Evolutionary conservation across 2,329 filamentous ascomycete genomes (phyloP), one percentile per base, ranked within the genome.

Genomic region (Xylaria sp.): DNA sequence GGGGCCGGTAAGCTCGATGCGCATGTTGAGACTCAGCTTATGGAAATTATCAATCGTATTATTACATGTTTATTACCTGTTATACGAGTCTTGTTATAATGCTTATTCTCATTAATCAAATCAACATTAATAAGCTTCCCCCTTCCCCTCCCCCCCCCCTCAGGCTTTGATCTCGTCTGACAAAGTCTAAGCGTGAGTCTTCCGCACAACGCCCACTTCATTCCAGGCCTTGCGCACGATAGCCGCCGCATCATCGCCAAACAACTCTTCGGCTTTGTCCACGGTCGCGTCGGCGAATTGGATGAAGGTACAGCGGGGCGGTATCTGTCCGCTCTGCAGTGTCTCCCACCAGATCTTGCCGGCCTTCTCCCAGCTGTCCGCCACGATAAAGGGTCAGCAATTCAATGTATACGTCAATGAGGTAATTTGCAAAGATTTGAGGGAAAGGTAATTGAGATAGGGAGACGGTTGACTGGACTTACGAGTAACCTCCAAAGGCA

Each of bases 321-420:
- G 78, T 7, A 87, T 73, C 20, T 79, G 80, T 20, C 83, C 82
- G 41, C 81, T 83, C 20, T 74, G 80, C 81, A 87, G 80, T 0
- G 84, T 78, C 73, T 82, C 81, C 84, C 85, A 87, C 85, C 84
- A 87, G 66, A 86, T 84, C 71, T 84, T 81, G 13, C 85, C 85
- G 9, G 84, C 84, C 77, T 85, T 86, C 73, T 87, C 85, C 84
- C 83, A 89, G 3, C 84, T 83, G 74, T 83, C 28, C 28, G 0
- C 23, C 6, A 28, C 28, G 13, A 37, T 0, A 5, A 5, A 1
- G 23, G 12, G n/a, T 63, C 18, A 61, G 61, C 59, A n/a, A 37
- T 37, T 8, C 46, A 13, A 34, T 54, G 12, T 0, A 18, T 52
- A 15, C 13, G 10, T 31, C 6, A 13, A 9, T 52, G 25, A 31